These are phyloP conservation scores for Plasmodium relictum DNA, from an alignment of 169 alveolate genomes.

Conservation along the genomic window DNA sequence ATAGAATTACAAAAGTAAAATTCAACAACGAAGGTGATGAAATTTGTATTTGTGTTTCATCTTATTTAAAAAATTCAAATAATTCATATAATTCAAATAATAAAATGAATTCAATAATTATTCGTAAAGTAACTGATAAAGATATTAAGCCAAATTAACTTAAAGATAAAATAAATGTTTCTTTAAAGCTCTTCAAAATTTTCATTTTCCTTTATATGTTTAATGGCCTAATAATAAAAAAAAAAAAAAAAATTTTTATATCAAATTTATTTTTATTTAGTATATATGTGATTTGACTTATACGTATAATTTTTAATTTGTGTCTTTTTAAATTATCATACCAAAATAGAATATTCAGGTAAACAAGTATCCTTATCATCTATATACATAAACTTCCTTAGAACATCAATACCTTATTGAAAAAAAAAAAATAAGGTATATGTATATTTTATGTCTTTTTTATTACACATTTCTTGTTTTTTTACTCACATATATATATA, in stretches of 20 bases:
- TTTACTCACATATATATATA: not conserved
- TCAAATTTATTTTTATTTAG: not conserved
- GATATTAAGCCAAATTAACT: too few relatives aligned
- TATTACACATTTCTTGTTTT: not conserved
- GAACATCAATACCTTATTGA: conserved; percentile 25
- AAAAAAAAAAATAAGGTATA: not conserved
- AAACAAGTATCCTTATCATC: conserved; percentile 69
- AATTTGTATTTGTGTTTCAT: too few relatives aligned
- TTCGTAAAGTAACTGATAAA: too few relatives aligned
- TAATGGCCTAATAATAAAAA: conserved; percentile 58
- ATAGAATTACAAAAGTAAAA: too few relatives aligned
- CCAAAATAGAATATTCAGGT: conserved; percentile 73
- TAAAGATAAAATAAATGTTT: not conserved
- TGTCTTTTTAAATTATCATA: conserved; percentile 3
- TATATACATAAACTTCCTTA: conserved; percentile 68
- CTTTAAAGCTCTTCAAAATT: conserved; percentile 52
- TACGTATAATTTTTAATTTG: not conserved
- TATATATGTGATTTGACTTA: not conserved
- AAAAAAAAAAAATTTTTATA: not conserved
- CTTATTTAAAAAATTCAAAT: too few relatives aligned
- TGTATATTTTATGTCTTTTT: conserved; percentile 4
- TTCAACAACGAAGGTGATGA: too few relatives aligned
- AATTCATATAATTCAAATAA: too few relatives aligned
- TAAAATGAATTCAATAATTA: too few relatives aligned
- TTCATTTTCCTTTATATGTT: conserved; percentile 76